phyloP scores from a whole-genome alignment of 306 rosid species.

The Oxytropis ochrocephala region DNA sequence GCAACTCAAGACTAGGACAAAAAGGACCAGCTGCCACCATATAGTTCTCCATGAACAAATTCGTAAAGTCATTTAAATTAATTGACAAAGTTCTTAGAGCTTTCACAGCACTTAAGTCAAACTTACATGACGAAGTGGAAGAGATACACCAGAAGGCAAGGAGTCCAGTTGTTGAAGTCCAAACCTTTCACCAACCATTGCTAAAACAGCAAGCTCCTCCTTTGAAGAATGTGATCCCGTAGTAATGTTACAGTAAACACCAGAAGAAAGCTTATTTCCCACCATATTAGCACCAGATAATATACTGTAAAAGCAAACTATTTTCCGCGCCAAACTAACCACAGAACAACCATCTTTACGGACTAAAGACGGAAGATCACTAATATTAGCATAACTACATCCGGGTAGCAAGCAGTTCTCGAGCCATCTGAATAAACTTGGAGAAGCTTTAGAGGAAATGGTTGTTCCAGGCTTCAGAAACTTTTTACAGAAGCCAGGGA shows the following conservation, averaged over 20 bases:
- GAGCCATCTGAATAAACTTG: conserved; percentile 91
- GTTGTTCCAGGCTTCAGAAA: conserved; percentile 33
- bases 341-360: conserved; percentile 60
- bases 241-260: conserved; percentile 67
- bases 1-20: neutral
- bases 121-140: conserved; percentile 89
- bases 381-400: conserved; percentile 36
- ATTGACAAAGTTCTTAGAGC: neutral
- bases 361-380: conserved; percentile 64
- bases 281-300: conserved; percentile 67
- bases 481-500: conserved; percentile 58
- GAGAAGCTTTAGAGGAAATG: conserved; percentile 48
- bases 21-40: neutral
- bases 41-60: neutral
- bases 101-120: neutral
- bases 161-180: conserved; percentile 92
- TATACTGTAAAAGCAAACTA: conserved; percentile 78
- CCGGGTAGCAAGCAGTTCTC: conserved; percentile 79
- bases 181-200: conserved; percentile 96
- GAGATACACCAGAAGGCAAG: conserved; percentile 91
- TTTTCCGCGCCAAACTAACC: conserved; percentile 76
- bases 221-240: conserved; percentile 69
- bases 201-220: conserved; percentile 85
- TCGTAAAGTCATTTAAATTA: conserved; percentile 1
- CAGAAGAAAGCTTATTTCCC: conserved; percentile 80